Evolutionary conservation across 257 asterid genomes (phyloP).

Genomic region (Mitragyna speciosa): DNA sequence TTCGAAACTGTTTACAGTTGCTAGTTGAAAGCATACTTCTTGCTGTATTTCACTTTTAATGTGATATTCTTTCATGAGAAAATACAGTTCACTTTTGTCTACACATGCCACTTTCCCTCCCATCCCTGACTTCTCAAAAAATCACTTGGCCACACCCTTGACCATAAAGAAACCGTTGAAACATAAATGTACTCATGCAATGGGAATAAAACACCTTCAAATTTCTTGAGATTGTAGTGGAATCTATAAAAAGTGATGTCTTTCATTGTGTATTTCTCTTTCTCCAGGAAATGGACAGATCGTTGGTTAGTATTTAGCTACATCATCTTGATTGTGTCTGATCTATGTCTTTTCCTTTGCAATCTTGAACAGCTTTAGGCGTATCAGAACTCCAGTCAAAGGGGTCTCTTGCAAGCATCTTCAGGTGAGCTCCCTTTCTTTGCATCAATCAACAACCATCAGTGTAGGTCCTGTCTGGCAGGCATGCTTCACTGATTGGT

Average conservation of each 20-base stretch:
- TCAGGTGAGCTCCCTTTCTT: conserved; percentile 55
- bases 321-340: background rate
- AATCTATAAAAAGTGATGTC: background rate
- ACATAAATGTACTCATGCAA: background rate
- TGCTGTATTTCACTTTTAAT: background rate
- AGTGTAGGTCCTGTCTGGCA: background rate
- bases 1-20: background rate
- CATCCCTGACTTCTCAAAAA: background rate
- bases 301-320: background rate
- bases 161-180: background rate
- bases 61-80: background rate
- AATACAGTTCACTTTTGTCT: background rate
- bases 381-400: conserved; percentile 79
- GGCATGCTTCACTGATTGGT: conserved; percentile 3
- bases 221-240: background rate
- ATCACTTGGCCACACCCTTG: background rate
- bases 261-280: background rate
- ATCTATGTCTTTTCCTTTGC: background rate
- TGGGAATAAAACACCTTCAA: background rate
- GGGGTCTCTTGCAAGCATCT: conserved; percentile 88
- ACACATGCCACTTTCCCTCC: background rate
- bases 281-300: background rate
- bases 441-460: conserved; percentile 3
- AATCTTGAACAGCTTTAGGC: conserved; percentile 60
- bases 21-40: background rate